phyloP scores from a whole-genome alignment of 2,329 filamentous ascomycete species.

The Aureobasidium leucospermi region DNA sequence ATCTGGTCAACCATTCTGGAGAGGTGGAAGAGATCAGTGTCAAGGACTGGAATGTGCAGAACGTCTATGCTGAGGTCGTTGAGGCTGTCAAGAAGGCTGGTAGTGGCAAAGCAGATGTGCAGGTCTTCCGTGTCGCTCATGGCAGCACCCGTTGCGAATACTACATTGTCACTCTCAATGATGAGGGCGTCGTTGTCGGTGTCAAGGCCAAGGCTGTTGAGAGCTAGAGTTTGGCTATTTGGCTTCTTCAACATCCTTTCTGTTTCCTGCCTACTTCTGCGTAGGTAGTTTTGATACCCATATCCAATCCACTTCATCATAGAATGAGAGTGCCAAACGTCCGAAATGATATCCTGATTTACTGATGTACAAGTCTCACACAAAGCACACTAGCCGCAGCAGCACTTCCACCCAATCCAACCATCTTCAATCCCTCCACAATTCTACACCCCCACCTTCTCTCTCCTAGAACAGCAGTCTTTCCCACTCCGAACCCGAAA shows the following conservation, averaged over 20 bases:
- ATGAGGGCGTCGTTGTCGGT: slow-evolving; percentile 59
- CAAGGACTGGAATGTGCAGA: slow-evolving; percentile 64
- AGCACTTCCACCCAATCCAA: slow-evolving; percentile 57
- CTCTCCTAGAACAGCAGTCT: slow-evolving; percentile 48
- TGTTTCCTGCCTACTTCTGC: not conserved
- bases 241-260: not conserved
- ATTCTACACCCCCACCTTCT: slow-evolving; percentile 19
- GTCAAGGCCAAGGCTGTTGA: slow-evolving; percentile 73
- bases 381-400: slow-evolving; percentile 56
- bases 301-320: not conserved
- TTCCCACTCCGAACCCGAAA: slow-evolving; percentile 58
- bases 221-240: slow-evolving; percentile 18
- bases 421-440: slow-evolving; percentile 51
- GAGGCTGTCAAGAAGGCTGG: slow-evolving; percentile 62
- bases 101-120: slow-evolving; percentile 52
- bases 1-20: slow-evolving; percentile 54
- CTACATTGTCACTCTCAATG: slow-evolving; percentile 63
- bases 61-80: slow-evolving; percentile 61
- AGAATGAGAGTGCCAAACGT: not conserved
- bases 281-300: not conserved
- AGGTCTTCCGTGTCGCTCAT: slow-evolving; percentile 64
- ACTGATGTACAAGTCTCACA: slow-evolving; percentile 16
- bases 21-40: slow-evolving; percentile 60
- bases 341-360: not conserved
- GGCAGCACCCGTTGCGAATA: slow-evolving; percentile 65